Base-by-base conservation (phyloP, 2,329 filamentous ascomycete genomes). In the Xylaria digitata region DNA sequence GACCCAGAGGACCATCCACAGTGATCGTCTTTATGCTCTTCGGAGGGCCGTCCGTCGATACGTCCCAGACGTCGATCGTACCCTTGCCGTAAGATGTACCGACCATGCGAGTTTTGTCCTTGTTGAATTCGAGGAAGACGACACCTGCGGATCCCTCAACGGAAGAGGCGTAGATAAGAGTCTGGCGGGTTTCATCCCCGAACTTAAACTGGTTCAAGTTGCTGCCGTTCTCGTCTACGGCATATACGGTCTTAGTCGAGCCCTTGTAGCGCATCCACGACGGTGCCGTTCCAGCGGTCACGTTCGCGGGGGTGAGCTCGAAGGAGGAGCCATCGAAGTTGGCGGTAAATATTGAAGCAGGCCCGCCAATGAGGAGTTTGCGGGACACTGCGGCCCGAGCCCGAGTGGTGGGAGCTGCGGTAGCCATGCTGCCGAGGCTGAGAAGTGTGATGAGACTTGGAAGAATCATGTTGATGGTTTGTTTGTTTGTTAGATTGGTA, bases 51-150 rank as follows among this genome's bases (percentile, higher is more conserved):
- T 65, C 17, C 19, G 76, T 75, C 5, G 76, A 73, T 17, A 80
- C 75, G 72, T 85, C 79, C 81, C 81, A 86, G 56, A 85, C 75
- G 68, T 85, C 83, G 49, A 85, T 71, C 30, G 74, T 77, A 59
- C 79, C 81, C 19, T 75, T 73, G 30, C 78, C 78, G 71, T 82
- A 85, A 6, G 78, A 79, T 1, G 82, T 76, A 17, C 82, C 82
- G 2, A 86, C 74, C 73, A 86, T 78, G 55, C 80, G 80, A 2
- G 78, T 82, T 71, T 78, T 73, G 66, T 84, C 79, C 57, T 73
- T 61, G 75, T 80, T 83, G 75, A 85, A 82, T 53, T 78, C 82
- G 26, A 86, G 79, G 68, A 81, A 81, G 37, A 86, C 84, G 9
- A 84, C 80, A 50, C 84, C 84, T 0, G 68, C 46, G 46, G 81